A percentile compares a stretch with the other conserved stretches of the same genome.
phyloP scores from a whole-genome alignment of 306 rosid species.

The Morella rubra region DNA sequence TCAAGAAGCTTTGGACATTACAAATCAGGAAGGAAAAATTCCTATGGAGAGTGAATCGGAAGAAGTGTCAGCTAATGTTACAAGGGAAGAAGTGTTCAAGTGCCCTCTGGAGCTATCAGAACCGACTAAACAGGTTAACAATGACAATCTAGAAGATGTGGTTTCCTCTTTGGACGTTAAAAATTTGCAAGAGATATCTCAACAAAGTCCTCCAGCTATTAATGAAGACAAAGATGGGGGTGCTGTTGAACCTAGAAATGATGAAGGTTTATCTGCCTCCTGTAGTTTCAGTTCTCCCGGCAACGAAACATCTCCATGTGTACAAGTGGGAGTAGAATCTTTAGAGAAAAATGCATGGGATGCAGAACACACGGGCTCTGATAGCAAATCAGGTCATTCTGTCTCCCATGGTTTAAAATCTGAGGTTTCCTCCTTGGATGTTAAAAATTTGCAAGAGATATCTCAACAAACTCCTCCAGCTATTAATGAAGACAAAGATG shows the following conservation, averaged over 20 bases:
- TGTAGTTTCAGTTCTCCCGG: slow-evolving; percentile 31
- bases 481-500: slow-evolving; percentile 37
- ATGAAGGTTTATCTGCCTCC: slow-evolving; percentile 34
- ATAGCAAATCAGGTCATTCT: no score
- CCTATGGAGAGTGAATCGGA: slow-evolving; percentile 37
- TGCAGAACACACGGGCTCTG: no score
- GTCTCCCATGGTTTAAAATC: slow-evolving; percentile 17
- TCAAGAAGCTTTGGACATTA: slow-evolving; percentile 32
- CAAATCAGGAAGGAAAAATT: slow-evolving; percentile 39
- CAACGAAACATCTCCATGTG: slow-evolving; percentile 29
- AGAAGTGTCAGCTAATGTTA: slow-evolving; percentile 31
- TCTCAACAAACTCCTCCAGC: slow-evolving; percentile 20
- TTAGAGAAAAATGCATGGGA: slow-evolving; percentile 22
- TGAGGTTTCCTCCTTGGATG: slow-evolving; percentile 25
- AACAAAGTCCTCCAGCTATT: slow-evolving; percentile 24
- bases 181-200: slow-evolving; percentile 31
- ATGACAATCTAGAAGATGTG: slow-evolving; percentile 28
- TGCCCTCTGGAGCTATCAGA: slow-evolving; percentile 64
- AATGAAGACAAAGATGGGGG: slow-evolving; percentile 35
- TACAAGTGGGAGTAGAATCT: slow-evolving; percentile 34
- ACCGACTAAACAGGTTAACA: slow-evolving; percentile 32
- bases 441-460: slow-evolving; percentile 33
- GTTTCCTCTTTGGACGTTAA: slow-evolving; percentile 32
- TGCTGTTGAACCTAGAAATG: slow-evolving; percentile 25
- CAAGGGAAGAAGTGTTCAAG: slow-evolving; percentile 43